Conservation (phyloP, 768 basidiomycete species). For the Tricholoma hemisulphureum region DNA sequence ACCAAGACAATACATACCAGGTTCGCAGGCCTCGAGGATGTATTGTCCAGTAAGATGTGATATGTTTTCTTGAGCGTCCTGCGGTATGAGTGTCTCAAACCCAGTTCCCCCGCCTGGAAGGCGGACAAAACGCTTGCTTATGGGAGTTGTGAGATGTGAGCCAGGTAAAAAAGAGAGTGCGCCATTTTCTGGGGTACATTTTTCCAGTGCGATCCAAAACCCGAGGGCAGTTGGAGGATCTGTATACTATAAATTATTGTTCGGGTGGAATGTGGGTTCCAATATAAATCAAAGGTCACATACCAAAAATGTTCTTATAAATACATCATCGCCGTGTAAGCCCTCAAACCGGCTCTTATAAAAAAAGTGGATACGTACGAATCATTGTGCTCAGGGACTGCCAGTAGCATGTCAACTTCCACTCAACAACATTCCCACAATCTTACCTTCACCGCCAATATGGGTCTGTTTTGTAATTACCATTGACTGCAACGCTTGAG, state of each 20-base stretch:
- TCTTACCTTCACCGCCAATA: slow-evolving; percentile 87
- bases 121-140: slow-evolving; percentile 85
- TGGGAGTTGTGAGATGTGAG: slow-evolving; percentile 73
- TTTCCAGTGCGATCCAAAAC: slow-evolving; percentile 94
- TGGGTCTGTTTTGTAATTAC: slow-evolving; percentile 92
- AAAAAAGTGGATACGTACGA: slow-evolving; percentile 53
- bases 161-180: slow-evolving; percentile 89
- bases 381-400: slow-evolving; percentile 91
- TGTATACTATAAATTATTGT: slow-evolving; percentile 62
- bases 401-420: not conserved
- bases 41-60: slow-evolving; percentile 46
- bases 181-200: slow-evolving; percentile 79
- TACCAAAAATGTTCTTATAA: slow-evolving; percentile 71
- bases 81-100: slow-evolving; percentile 61
- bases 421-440: not conserved
- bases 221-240: slow-evolving; percentile 89
- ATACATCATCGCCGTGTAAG: slow-evolving; percentile 1
- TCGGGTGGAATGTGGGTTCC: not conserved
- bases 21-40: slow-evolving; percentile 66
- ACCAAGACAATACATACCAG: slow-evolving; percentile 47
- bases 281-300: slow-evolving; percentile 17
- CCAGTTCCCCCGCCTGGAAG: slow-evolving; percentile 76
- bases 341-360: not conserved
- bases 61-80: slow-evolving; percentile 33
- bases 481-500: slow-evolving; percentile 85